Base-by-base conservation (phyloP, 2,329 filamentous ascomycete genomes). In the Sphaerulina musiva region DNA sequence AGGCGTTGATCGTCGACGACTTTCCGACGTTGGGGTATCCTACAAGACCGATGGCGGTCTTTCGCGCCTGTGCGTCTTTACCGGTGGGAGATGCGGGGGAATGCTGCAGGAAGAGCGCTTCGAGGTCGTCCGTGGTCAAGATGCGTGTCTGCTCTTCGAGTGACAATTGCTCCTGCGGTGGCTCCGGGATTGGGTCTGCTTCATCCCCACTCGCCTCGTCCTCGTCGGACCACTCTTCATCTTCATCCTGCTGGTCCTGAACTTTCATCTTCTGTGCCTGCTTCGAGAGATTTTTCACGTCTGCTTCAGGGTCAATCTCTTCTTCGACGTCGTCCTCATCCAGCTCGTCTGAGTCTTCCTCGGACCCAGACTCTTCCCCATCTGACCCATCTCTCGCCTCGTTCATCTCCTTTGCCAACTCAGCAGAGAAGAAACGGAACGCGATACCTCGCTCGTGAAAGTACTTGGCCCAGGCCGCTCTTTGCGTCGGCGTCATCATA, bases 1-100 rank as follows among this genome's bases (percentile, higher is more conserved):
- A 81, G 41, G 93, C 92, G 75, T 98, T 98, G 79, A 98, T 98
- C 12, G 93, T 98, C 46, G 91, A 96, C 1, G 95, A 98, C 75
- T 98, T 98, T 74, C 93, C 93, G 59, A 98, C 93, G 75, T 98
- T 98, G 67, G 93, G 93, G 73, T 98, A 98, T 55, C 93, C 93
- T 38, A 98, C 93, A 17, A 98, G 78, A 64, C 93, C 93, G 62
- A 98, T 93, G 60, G 89, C 84, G 4, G 91, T 85, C 71, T 95
- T 96, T 51, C 78, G 73, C 55, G 74, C 76, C 39, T 74, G 69
- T 42, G 69, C 64, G 26, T 78, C 75, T 52, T 76, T 72, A n/a
- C 59, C 51, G 44, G 55, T 50, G 11, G 64, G 60, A 29, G 82
- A 77, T 43, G 80, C 74, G 2, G 83, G 84, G 2, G 85, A 82